A percentile compares a stretch with the other conserved stretches of the same genome.
Evolutionary conservation across 768 basidiomycete species (phyloP).

Genomic region (Leccinum aurantiacum): DNA sequence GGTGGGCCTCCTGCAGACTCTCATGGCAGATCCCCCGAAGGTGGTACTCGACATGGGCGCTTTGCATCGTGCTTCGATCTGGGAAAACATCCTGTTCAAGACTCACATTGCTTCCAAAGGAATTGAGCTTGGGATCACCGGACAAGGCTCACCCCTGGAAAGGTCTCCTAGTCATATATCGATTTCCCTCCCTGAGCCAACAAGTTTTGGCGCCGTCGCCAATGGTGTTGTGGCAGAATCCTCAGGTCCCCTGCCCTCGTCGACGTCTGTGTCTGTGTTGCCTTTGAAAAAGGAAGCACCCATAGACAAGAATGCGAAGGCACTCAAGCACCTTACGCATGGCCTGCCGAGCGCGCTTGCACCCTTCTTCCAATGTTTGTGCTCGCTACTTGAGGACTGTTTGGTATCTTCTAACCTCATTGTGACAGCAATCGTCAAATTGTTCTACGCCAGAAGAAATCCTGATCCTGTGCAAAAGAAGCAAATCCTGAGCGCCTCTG

Average conservation of each 20-base stretch:
- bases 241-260: conserved; percentile 20
- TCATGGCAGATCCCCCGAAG: conserved; percentile 63
- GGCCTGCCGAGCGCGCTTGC: conserved; percentile 73
- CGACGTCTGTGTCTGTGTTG: conserved; percentile 27
- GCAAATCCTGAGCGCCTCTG: conserved; percentile 70
- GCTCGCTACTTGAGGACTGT: neutral
- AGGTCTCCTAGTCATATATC: conserved; percentile 47
- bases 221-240: conserved; percentile 30
- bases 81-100: conserved; percentile 85
- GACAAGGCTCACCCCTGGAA: conserved; percentile 45
- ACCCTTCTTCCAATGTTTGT: conserved; percentile 84
- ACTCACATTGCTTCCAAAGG: conserved; percentile 53
- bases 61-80: conserved; percentile 78
- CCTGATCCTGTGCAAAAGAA: conserved; percentile 74
- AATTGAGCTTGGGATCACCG: conserved; percentile 48
- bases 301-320: conserved; percentile 66
- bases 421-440: conserved; percentile 72
- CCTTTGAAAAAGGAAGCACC: conserved; percentile 44
- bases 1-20: conserved; percentile 68
- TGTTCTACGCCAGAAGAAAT: conserved; percentile 80
- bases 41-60: conserved; percentile 73
- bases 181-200: conserved; percentile 41
- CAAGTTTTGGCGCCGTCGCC: conserved; percentile 32
- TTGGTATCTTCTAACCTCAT: conserved; percentile 13
- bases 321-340: conserved; percentile 76